Conservation (phyloP, 768 basidiomycete species). For the Russula compacta region DNA sequence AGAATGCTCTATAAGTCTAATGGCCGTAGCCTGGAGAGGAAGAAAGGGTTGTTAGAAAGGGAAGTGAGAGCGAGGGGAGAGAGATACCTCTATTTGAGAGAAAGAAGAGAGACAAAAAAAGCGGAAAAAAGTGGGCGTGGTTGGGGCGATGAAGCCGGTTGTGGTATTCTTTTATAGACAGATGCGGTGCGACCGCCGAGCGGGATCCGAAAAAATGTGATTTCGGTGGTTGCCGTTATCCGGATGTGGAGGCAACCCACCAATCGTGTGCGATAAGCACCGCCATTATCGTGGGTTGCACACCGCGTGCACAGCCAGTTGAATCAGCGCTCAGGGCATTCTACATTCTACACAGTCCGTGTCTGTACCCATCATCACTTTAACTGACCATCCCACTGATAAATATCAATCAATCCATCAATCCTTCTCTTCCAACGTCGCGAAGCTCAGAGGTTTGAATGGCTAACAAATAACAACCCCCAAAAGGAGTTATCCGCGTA, state of each 20-base stretch:
- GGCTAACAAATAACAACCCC: slow-evolving; percentile 28
- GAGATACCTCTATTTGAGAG: slow-evolving; percentile 31
- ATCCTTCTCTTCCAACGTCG: slow-evolving; percentile 33
- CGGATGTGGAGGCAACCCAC: background rate
- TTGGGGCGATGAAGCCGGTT: no score
- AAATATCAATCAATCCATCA: background rate
- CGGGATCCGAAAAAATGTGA: slow-evolving; percentile 15
- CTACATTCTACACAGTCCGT: no score
- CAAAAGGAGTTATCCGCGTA: slow-evolving; percentile 20
- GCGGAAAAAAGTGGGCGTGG: slow-evolving; percentile 12
- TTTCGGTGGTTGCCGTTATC: background rate
- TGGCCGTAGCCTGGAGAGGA: slow-evolving; percentile 31
- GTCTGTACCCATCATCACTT: background rate
- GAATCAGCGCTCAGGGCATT: no score
- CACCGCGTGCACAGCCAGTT: background rate
- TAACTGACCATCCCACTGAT: background rate
- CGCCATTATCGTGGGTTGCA: background rate
- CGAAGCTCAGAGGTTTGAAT: slow-evolving; percentile 42
- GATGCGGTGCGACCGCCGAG: slow-evolving; percentile 9
- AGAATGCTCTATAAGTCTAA: slow-evolving; percentile 55
- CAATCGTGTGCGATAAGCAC: background rate
- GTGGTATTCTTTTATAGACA: background rate
- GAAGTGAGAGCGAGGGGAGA: slow-evolving; percentile 19
- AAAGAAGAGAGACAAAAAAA: slow-evolving; percentile 32
- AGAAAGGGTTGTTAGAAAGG: background rate